Base-by-base conservation (phyloP, 106 monocot genomes). In the Apostasia ramifera region DNA sequence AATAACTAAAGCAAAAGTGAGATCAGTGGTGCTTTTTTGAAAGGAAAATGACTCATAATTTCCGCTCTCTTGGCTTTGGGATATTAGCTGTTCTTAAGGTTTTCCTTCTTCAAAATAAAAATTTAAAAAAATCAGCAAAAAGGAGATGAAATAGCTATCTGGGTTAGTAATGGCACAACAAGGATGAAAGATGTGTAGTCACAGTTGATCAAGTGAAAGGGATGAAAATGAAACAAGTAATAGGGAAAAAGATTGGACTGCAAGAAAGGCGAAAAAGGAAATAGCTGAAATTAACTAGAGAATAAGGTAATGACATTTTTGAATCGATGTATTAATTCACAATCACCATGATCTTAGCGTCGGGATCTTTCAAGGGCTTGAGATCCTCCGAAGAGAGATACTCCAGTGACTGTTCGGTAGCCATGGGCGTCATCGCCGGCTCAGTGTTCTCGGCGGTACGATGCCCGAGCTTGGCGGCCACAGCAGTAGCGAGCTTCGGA, bases 311-410 rank as follows among this genome's bases (percentile, higher is more conserved):
- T 52, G 1, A 12, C 3, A 2, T 39, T 55, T 41, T 39, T 6
- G 5, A 52, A 5, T 2, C 3, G 42, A 26, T 15, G 15, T 57
- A 4, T 6, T 3, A 49, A 3, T 3, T 13, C 5, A 41, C 6
- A 15, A 15, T 63, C 14, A 86, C 93, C 72, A 72, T 53, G 73
- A 85, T 75, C 72, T 77, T 83, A 6, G 71, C 46, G 45, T 83
- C 73, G 1, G 94, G 94, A 11, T 82, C 79, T 1, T 69, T 2
- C 8, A 85, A 68, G 66, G 83, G 52, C 59, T 72, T 53, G 52
- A 94, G 85, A 45, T 94, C 88, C 46, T 72, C 64, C 1, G 94
- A 88, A 43, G 78, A 66, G 8, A 94, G 44, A 78, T 94, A 94
- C 69, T 94, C 94, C 55, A 81, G 72, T 7, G 83, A 50, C 9